phyloP scores from a whole-genome alignment of 2,329 filamentous ascomycete species.

The Sphaerulina vaccinii region DNA sequence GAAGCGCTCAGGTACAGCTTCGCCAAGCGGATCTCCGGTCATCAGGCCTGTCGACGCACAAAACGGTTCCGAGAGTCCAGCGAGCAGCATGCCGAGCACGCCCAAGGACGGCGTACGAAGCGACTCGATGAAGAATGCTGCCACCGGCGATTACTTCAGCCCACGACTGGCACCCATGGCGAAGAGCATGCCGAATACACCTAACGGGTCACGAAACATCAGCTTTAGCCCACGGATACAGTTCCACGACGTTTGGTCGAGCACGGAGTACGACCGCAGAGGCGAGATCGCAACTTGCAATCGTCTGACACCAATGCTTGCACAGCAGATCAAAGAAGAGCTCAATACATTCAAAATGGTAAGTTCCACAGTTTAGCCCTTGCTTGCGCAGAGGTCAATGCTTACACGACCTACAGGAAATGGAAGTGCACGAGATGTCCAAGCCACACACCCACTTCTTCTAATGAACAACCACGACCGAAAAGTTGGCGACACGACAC shows the following conservation, averaged over 20 bases:
- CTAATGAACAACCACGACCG: conserved; percentile 56
- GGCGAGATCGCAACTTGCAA: conserved; percentile 98
- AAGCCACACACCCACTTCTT: conserved; percentile 99
- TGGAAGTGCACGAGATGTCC: conserved; percentile 98
- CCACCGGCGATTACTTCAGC: conserved; percentile 88
- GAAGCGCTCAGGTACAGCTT: conserved; percentile 69
- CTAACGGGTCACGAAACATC: conserved; percentile 64
- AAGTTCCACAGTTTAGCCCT: conserved; percentile 38
- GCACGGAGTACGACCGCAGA: conserved; percentile 90
- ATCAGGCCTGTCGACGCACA: conserved; percentile 65
- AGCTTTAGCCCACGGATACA: conserved; percentile 88
- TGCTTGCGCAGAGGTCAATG: conserved; percentile 15
- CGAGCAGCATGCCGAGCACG: conserved; percentile 83
- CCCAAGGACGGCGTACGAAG: conserved; percentile 67
- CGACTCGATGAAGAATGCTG: conserved; percentile 54
- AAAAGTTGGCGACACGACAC: conserved; percentile 22
- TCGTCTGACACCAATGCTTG: conserved; percentile 90
- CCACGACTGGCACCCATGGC: conserved; percentile 69
- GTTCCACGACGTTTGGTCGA: conserved; percentile 95
- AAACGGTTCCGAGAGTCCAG: conserved; percentile 71
- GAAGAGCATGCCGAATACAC: conserved; percentile 78
- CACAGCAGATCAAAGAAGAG: conserved; percentile 99
- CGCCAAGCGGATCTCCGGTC: conserved; percentile 68
- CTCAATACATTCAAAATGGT: conserved; percentile 99
- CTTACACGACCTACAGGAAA: conserved; percentile 69